Evolutionary conservation across 305 asterid species (phyloP), one percentile per base, ranked within the genome.

Genomic region (Fraxinus paxiana): DNA sequence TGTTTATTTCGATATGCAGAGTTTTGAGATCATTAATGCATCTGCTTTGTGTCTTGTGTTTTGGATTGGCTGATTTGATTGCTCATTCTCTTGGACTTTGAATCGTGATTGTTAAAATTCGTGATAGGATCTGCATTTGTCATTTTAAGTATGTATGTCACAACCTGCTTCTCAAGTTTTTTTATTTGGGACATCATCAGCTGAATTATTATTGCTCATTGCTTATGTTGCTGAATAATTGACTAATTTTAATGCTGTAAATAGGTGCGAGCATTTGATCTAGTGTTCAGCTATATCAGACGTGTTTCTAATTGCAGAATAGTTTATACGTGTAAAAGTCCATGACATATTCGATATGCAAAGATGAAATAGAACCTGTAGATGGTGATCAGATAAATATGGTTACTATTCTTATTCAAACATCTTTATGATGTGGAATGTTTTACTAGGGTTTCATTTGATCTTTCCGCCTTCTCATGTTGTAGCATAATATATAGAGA

Each of bases 1-100:
- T 63, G 69, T 20, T 18, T 59, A 20, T 59, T 59, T 18, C 5
- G 15, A 59, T 59, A 59, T 59, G 69, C 69, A 59, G 30, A 59
- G 72, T 12, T 63, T 63, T 63, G 72, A 63, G 72, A 63, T 63
- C 72, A 63, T 63, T 63, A 63, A 63, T 59, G 69, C n/a, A 2
- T 63, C 35, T 26, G 72, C 35, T 22, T 26, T 63, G 72, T 22
- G 33, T 24, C 34, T 63, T 9, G 17, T 63, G 34, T 26, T 63
- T 63, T 4, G 34, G 72, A 10, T 24, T 63, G 17, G 17, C 69
- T 59, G 69, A 59, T 59, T 59, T 59, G 69, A 59, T 59, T 26
- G 34, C 35, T 63, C 34, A 5, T 24, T 56, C 67, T 6, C 28
- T 18, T 26, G 34, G 34, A 63, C 31, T 24, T 22, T 24, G 34